A percentile compares a stretch with the other conserved stretches of the same genome.
Conservation (phyloP, 345 rosid species). For the Arabidopsis suecica region DNA sequence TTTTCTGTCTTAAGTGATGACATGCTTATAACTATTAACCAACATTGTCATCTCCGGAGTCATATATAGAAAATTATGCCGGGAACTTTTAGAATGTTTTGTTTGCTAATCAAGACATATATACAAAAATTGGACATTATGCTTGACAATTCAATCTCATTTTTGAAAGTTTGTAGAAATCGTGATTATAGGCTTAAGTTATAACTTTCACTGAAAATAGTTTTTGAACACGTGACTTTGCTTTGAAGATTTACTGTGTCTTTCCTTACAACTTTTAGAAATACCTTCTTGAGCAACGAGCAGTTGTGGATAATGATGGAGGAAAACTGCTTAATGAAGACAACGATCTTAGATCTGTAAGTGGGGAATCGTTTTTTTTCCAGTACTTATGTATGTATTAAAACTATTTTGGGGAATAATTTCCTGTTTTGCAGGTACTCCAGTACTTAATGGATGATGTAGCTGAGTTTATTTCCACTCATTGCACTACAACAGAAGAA, state of each 20-base stretch:
- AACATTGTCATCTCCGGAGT: conserved; percentile 18
- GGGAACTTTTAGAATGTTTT: not conserved
- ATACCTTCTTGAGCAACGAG: conserved; percentile 93
- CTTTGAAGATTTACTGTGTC: conserved; percentile 22
- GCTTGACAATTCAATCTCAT: conserved; percentile 18
- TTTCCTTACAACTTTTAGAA: conserved; percentile 49
- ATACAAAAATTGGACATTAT: conserved; percentile 5
- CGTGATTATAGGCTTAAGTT: conserved; percentile 8
- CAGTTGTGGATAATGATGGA: conserved; percentile 79
- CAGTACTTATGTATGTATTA: conserved; percentile 5
- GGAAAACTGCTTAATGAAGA: conserved; percentile 93
- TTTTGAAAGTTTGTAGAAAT: conserved; percentile 17
- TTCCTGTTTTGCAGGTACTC: conserved; percentile 70
- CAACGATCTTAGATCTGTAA: conserved; percentile 90
- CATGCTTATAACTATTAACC: conserved; percentile 26
- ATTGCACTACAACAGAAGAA: conserved; percentile 48
- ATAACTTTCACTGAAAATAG: not conserved
- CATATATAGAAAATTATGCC: conserved; percentile 7
- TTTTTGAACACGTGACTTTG: conserved; percentile 6
- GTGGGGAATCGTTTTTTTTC: conserved; percentile 37
- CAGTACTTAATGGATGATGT: conserved; percentile 90
- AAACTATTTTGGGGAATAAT: conserved; percentile 16
- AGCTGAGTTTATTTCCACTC: conserved; percentile 68
- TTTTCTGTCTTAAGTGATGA: conserved; percentile 14
- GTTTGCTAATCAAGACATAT: conserved; percentile 22